phyloP scores from a whole-genome alignment of 768 basidiomycete species.

The Piloderma croceum region DNA sequence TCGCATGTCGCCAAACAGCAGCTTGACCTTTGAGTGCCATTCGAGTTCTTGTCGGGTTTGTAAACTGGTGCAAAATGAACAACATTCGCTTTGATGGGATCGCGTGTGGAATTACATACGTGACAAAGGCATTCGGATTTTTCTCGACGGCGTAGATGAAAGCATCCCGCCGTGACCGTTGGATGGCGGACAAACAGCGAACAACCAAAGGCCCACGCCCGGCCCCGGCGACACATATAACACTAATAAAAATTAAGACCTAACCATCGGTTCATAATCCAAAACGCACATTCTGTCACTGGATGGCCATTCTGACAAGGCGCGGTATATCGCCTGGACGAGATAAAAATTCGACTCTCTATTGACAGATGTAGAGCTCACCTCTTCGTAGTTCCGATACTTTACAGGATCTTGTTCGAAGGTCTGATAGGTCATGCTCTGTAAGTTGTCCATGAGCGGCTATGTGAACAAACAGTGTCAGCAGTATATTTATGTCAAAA shows the following conservation, averaged over 20 bases:
- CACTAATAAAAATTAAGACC: slow-evolving; percentile 36
- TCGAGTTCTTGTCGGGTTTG: slow-evolving; percentile 77
- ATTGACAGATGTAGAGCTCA: slow-evolving; percentile 22
- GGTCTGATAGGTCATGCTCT: slow-evolving; percentile 92
- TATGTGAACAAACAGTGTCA: slow-evolving; percentile 26
- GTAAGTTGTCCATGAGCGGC: slow-evolving; percentile 97
- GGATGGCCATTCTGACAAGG: slow-evolving; percentile 66
- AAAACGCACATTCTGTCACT: slow-evolving; percentile 56
- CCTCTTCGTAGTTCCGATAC: slow-evolving; percentile 93
- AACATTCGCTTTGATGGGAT: slow-evolving; percentile 11
- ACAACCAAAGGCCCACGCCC: slow-evolving; percentile 91
- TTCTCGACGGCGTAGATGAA: slow-evolving; percentile 89
- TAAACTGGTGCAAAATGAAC: slow-evolving; percentile 43
- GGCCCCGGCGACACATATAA: slow-evolving; percentile 90
- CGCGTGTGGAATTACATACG: slow-evolving; percentile 48
- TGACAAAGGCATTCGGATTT: slow-evolving; percentile 92
- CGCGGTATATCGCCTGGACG: slow-evolving; percentile 69
- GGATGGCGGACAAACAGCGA: slow-evolving; percentile 72
- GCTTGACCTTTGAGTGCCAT: slow-evolving; percentile 75
- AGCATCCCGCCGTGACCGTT: slow-evolving; percentile 56
- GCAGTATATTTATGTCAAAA: slow-evolving; percentile 2
- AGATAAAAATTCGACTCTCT: slow-evolving; percentile 6
- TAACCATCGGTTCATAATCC: not conserved
- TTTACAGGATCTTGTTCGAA: slow-evolving; percentile 98
- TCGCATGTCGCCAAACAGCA: slow-evolving; percentile 96